Percentiles rank a stretch among this genome's conserved stretches.
phyloP scores from a whole-genome alignment of 2,329 filamentous ascomycete species.

The Fusarium sp. region DNA sequence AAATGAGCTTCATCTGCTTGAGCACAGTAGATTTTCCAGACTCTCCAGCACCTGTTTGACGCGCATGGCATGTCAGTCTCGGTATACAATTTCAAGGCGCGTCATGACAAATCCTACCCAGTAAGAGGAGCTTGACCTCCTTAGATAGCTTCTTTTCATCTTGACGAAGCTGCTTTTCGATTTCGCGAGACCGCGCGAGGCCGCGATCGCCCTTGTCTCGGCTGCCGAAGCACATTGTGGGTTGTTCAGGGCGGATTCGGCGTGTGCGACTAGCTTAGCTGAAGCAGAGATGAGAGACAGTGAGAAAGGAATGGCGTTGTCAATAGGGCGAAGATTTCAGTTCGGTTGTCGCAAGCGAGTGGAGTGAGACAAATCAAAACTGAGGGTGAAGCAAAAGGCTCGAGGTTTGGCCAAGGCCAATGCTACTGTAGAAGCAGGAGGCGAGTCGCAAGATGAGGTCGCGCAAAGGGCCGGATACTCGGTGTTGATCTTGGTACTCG shows the following conservation, averaged over 20 bases:
- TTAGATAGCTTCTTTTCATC: slow-evolving; percentile 89
- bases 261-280: slow-evolving; percentile 4
- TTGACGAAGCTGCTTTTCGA: slow-evolving; percentile 86
- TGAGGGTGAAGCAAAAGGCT: slow-evolving; percentile 3
- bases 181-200: slow-evolving; percentile 75
- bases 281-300: slow-evolving; percentile 10
- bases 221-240: slow-evolving; percentile 74
- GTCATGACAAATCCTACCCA: slow-evolving; percentile 70
- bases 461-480: slow-evolving; percentile 13
- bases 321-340: neutral
- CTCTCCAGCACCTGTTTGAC: slow-evolving; percentile 85
- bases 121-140: slow-evolving; percentile 92
- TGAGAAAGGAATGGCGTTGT: slow-evolving; percentile 8
- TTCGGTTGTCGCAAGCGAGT: slow-evolving; percentile 13
- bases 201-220: slow-evolving; percentile 65
- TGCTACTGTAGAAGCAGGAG: slow-evolving; percentile 5
- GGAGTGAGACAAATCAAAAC: slow-evolving; percentile 9
- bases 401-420: slow-evolving; percentile 6
- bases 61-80: slow-evolving; percentile 34
- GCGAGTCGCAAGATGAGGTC: slow-evolving; percentile 16
- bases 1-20: slow-evolving; percentile 99
- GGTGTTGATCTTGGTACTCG: slow-evolving; percentile 13
- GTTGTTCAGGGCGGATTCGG: slow-evolving; percentile 18
- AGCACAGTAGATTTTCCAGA: slow-evolving; percentile 91
- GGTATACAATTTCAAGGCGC: neutral